These are phyloP conservation scores for Pyrus hybrid DNA, from an alignment of 331 rosid species.

Conservation along the genomic window DNA sequence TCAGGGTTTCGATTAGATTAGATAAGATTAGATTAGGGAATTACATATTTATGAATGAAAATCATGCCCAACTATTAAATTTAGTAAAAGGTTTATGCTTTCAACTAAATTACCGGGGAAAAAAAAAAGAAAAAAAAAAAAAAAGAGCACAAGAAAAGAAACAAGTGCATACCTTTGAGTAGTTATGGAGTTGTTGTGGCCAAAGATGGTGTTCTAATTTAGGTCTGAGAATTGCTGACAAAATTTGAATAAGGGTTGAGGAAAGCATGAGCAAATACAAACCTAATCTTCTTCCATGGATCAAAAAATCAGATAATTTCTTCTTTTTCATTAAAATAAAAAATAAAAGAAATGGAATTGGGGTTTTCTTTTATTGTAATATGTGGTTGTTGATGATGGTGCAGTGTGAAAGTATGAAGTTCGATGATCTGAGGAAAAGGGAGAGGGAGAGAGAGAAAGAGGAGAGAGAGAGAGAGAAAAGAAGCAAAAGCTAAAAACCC, in stretches of 20 bases:
- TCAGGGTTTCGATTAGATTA: background rate
- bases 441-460: background rate
- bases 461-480: background rate
- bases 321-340: background rate
- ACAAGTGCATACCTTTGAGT: background rate
- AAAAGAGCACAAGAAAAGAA: background rate
- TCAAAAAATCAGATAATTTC: background rate
- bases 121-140: too few relatives aligned
- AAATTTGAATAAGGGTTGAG: background rate
- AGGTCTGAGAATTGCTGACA: background rate
- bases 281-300: slow-evolving; percentile 7
- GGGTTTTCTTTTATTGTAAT: background rate
- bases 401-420: background rate
- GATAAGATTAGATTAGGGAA: background rate
- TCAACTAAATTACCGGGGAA: background rate
- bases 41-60: background rate
- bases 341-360: background rate
- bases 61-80: background rate
- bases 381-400: background rate
- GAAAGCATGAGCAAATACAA: background rate
- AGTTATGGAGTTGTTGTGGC: background rate
- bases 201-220: slow-evolving; percentile 1
- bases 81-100: background rate
- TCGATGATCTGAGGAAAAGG: background rate
- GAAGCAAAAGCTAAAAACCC: background rate